Percentiles rank a stretch among this genome's conserved stretches.
phyloP scores from a whole-genome alignment of 2,329 filamentous ascomycete genomes.

The Drechslerella dactyloides region DNA sequence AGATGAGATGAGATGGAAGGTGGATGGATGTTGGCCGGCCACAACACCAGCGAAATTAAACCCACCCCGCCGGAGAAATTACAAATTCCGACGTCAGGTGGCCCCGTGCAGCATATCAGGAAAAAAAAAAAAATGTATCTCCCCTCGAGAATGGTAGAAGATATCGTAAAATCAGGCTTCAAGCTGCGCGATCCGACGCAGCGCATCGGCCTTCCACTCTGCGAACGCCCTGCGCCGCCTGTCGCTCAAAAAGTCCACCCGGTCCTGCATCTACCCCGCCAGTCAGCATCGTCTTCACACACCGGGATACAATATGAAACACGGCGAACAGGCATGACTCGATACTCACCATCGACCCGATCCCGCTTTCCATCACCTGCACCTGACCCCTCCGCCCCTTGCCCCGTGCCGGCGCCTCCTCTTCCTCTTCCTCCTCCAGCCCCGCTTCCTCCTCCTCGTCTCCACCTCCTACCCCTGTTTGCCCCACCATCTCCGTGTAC shows the following conservation, averaged over 20 bases:
- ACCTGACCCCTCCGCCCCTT: conserved; percentile 25
- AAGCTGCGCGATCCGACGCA: conserved; percentile 65
- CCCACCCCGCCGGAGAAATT: neutral
- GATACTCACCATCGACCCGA: conserved; percentile 40
- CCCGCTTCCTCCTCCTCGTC: conserved; percentile 33
- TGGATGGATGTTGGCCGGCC: neutral
- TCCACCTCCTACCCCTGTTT: conserved; percentile 30
- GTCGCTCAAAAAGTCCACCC: conserved; percentile 74
- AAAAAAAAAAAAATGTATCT: too few relatives aligned
- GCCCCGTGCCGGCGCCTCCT: neutral
- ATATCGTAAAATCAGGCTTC: conserved; percentile 55
- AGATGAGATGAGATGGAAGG: neutral
- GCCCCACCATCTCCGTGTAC: conserved; percentile 50
- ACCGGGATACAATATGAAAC: too few relatives aligned
- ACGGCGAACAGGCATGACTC: too few relatives aligned
- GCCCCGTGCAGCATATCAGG: too few relatives aligned
- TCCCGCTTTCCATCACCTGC: conserved; percentile 36
- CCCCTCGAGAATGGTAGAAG: too few relatives aligned
- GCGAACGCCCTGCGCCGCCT: conserved; percentile 67
- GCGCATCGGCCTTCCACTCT: conserved; percentile 69
- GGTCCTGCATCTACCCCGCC: conserved; percentile 65
- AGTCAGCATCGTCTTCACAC: neutral
- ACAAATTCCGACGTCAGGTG: neutral
- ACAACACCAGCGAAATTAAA: conserved; percentile 4
- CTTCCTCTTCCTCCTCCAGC: conserved; percentile 20